phyloP scores from a whole-genome alignment of 2,329 filamentous ascomycete species.

The Pseudogymnoascus sp. region DNA sequence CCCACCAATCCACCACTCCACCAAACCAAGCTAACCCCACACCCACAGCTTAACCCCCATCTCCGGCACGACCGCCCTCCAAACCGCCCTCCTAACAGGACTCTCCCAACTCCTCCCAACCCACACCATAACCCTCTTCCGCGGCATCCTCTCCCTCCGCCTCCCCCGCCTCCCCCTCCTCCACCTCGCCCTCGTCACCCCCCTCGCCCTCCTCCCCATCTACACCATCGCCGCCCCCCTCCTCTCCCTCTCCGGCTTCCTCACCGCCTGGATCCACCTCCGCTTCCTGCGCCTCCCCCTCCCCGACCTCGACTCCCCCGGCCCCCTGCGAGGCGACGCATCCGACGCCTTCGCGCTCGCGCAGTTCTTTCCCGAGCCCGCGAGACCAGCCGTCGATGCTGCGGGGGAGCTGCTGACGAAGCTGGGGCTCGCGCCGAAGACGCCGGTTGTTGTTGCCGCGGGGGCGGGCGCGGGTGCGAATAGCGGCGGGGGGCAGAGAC shows the following conservation, averaged over 20 bases:
- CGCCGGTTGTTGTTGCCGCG: too few relatives aligned
- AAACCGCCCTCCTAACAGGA: conserved; percentile 88
- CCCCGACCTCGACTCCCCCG: conserved; percentile 54
- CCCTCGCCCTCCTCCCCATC: too few relatives aligned
- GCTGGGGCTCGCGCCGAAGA: conserved; percentile 63
- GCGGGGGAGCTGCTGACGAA: conserved; percentile 69
- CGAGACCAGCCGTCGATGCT: conserved; percentile 68
- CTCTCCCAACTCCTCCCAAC: conserved; percentile 97
- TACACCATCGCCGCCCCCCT: conserved; percentile 64
- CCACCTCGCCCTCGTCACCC: too few relatives aligned
- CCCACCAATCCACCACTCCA: neutral
- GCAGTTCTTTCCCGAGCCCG: conserved; percentile 82
- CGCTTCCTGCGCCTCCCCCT: conserved; percentile 83
- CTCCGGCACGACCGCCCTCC: conserved; percentile 79
- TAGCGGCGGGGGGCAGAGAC: conserved; percentile 51
- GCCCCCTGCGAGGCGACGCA: conserved; percentile 73
- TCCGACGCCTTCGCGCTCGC: conserved; percentile 95
- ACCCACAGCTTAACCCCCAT: conserved; percentile 62
- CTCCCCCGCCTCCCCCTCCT: too few relatives aligned
- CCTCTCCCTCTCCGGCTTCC: conserved; percentile 70
- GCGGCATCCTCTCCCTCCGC: conserved; percentile 76
- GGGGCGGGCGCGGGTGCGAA: too few relatives aligned
- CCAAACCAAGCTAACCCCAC: neutral
- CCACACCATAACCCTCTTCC: conserved; percentile 91
- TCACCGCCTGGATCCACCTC: conserved; percentile 89